phyloP scores from a whole-genome alignment of 805 yeast genomes.

The Candida yuanshanica region DNA sequence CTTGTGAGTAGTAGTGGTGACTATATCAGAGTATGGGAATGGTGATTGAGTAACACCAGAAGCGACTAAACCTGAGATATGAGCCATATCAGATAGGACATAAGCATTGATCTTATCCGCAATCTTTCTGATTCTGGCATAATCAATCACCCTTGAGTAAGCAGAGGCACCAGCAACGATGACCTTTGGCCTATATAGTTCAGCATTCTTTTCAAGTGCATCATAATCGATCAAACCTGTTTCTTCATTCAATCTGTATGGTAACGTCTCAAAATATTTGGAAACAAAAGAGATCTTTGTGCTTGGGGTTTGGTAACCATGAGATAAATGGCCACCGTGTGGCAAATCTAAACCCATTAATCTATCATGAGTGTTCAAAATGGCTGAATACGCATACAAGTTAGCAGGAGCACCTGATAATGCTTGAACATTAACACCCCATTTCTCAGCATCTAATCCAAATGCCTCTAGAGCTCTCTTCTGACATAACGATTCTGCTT shows the following conservation, averaged over 20 bases:
- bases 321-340: constrained; percentile 98
- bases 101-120: constrained; percentile 98
- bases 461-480: constrained; percentile 91
- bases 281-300: constrained; percentile 94
- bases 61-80: constrained; percentile 91
- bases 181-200: constrained; percentile 91
- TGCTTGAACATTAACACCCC: constrained; percentile 99
- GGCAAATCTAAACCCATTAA: constrained; percentile 97
- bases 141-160: constrained; percentile 93
- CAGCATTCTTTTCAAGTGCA: constrained; percentile 84
- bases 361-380: constrained; percentile 93
- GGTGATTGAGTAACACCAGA: constrained; percentile 96
- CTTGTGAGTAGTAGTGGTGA: constrained; percentile 98
- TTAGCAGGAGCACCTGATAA: constrained; percentile 98
- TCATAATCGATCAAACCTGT: constrained; percentile 97
- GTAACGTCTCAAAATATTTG: constrained; percentile 97
- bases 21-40: constrained; percentile 94
- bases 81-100: constrained; percentile 97
- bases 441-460: constrained; percentile 66
- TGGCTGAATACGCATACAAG: constrained; percentile 91
- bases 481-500: constrained; percentile 89
- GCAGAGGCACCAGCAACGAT: constrained; percentile 98
- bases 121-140: constrained; percentile 91
- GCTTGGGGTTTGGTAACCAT: constrained; percentile 94
- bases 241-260: constrained; percentile 86